phyloP scores from a whole-genome alignment of 805 yeast genomes.

The Aciculoconidium aculeatum region DNA sequence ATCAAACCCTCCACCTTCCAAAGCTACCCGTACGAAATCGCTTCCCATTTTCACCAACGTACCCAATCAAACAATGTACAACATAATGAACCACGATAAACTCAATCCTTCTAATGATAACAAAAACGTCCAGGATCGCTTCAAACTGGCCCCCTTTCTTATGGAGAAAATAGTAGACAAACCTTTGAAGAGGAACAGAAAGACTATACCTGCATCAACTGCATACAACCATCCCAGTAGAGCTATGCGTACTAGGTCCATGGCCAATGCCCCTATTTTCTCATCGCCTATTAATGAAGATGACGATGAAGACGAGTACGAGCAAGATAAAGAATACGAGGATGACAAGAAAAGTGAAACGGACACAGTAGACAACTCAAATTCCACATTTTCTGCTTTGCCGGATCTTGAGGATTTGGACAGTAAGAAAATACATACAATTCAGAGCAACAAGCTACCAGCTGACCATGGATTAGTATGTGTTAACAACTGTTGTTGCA shows the following conservation, averaged over 20 bases:
- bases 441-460: conserved; percentile 32
- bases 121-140: conserved; percentile 37
- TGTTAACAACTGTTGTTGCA: conserved; percentile 36
- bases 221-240: conserved; percentile 22
- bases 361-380: no score
- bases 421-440: conserved; percentile 38
- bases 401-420: conserved; percentile 42
- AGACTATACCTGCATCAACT: conserved; percentile 6
- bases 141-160: conserved; percentile 41
- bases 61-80: conserved; percentile 34
- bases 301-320: conserved; percentile 21
- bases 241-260: conserved; percentile 39
- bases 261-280: conserved; percentile 29
- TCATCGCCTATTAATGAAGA: conserved; percentile 38
- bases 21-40: conserved; percentile 41
- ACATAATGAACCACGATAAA: conserved; percentile 38
- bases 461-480: conserved; percentile 35
- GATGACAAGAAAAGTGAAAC: conserved; percentile 18
- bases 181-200: conserved; percentile 22
- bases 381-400: no score
- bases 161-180: conserved; percentile 38
- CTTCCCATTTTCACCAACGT: conserved; percentile 35
- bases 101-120: conserved; percentile 33
- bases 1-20: conserved; percentile 10
- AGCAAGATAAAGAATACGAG: conserved; percentile 21